phyloP scores from a whole-genome alignment of 1,284 basidiomycete genomes.

The Puccinia horiana region DNA sequence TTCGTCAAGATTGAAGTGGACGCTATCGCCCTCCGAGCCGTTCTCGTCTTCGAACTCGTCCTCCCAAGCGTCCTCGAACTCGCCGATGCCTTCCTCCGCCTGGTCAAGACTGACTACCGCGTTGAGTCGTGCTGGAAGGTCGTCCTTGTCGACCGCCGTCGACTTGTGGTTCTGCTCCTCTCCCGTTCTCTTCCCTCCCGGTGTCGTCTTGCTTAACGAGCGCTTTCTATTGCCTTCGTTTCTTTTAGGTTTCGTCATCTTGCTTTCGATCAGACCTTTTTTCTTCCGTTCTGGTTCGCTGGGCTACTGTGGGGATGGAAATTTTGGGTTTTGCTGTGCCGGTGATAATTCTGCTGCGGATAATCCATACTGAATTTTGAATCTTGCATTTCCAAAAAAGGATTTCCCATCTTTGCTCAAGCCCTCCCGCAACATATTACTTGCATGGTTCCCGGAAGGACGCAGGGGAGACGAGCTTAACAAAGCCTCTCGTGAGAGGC shows the following conservation, averaged over 20 bases:
- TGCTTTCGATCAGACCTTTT: not conserved
- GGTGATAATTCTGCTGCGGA: no score
- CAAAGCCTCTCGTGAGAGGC: no score
- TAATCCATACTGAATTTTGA: no score
- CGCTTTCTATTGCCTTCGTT: not conserved
- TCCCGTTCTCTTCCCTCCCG: not conserved
- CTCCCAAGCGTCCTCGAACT: conserved; percentile 50
- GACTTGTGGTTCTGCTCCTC: not conserved
- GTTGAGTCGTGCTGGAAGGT: conserved; percentile 40
- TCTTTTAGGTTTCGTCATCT: not conserved
- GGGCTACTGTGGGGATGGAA: no score
- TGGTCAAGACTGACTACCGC: conserved; percentile 27
- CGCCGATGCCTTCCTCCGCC: conserved; percentile 42
- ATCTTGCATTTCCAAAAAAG: no score
- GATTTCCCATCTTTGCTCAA: no score
- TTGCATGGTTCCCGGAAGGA: no score
- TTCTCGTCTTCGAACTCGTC: conserved; percentile 50
- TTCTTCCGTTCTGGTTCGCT: not conserved
- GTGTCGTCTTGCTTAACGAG: not conserved
- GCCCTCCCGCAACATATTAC: no score
- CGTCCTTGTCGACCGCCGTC: conserved; percentile 27
- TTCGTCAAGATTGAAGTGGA: conserved; percentile 58
- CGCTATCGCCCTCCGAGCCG: conserved; percentile 49
- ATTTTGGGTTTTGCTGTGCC: no score
- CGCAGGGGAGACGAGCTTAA: no score